These are phyloP conservation scores for Diutina catenulata DNA, from an alignment of 1,139 yeast genomes.

Conservation along the genomic window DNA sequence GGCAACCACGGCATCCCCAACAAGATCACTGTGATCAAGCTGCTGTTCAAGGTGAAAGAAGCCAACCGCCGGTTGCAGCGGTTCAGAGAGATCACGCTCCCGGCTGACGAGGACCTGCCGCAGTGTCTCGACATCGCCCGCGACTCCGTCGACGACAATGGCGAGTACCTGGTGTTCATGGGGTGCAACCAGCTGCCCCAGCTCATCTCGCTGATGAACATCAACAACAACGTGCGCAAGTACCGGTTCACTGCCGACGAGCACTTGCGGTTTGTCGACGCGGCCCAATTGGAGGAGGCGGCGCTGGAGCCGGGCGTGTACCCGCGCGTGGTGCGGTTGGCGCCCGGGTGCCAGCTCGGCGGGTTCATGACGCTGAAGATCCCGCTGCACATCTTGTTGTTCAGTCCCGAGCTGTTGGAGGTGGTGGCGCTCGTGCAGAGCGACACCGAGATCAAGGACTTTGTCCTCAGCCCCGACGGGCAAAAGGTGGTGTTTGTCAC, in stretches of 20 bases:
- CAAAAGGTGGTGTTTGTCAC: slow-evolving; percentile 49
- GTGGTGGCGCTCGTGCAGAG: slow-evolving; percentile 24
- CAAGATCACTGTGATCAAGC: slow-evolving; percentile 60
- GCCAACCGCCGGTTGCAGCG: slow-evolving; percentile 43
- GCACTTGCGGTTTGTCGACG: slow-evolving; percentile 48
- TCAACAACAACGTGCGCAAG: slow-evolving; percentile 65
- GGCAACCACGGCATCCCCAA: slow-evolving; percentile 82
- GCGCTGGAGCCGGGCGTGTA: slow-evolving; percentile 33
- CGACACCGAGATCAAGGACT: slow-evolving; percentile 28
- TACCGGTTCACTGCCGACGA: slow-evolving; percentile 45
- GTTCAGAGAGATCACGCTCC: slow-evolving; percentile 51
- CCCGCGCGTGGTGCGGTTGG: slow-evolving; percentile 43
- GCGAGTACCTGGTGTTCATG: slow-evolving; percentile 40
- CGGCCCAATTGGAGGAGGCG: slow-evolving; percentile 39
- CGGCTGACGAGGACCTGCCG: slow-evolving; percentile 62
- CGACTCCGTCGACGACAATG: slow-evolving; percentile 12
- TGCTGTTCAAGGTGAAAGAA: slow-evolving; percentile 42
- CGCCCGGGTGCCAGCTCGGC: slow-evolving; percentile 44
- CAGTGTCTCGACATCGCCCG: slow-evolving; percentile 49
- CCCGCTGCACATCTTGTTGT: slow-evolving; percentile 48
- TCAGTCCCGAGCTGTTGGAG: slow-evolving; percentile 45
- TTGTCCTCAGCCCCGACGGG: slow-evolving; percentile 29
- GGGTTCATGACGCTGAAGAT: slow-evolving; percentile 50
- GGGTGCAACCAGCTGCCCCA: slow-evolving; percentile 64
- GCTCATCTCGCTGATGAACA: slow-evolving; percentile 43